Evolutionary conservation across 2,329 filamentous ascomycete species (phyloP), one percentile per base, ranked within the genome.

Genomic region (Aureobasidium sp.): DNA sequence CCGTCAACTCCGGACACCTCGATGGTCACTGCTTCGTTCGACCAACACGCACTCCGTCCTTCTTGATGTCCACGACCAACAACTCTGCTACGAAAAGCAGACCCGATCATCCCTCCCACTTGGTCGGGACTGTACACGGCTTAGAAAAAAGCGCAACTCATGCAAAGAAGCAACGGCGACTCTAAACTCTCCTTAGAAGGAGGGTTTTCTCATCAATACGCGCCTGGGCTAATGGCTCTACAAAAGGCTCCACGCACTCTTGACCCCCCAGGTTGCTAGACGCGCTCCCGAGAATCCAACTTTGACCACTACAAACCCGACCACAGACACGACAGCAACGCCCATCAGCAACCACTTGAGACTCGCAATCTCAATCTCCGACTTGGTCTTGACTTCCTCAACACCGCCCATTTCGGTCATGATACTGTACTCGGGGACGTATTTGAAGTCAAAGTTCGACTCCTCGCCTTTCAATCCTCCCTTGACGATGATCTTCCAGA

Each of bases 371-470:
- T 83, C 81, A 15, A 80, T 70, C 17, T 72, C 72, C 5, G 71
- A 73, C 39, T 68, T 70, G 40, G 68, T 68, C 68, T 74, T 73
- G 33, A 74, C 72, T 65, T 75, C 74, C 45, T 73, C 70, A 52
- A 72, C 71, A 63, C 77, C 72, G 1, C 77, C 77, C 72, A 80
- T 72, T 50, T 78, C 75, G 4, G 80, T 82, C 14, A 78, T 72
- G 9, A 79, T 81, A 54, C 74, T 70, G 54, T 80, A 79, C 65
- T 81, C 75, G 0, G 87, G 87, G 11, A 88, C 76, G 68, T 88
- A 88, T 69, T 90, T 87, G 73, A 91, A 88, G 22, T 87, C 83
- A 68, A 91, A 91, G 9, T 75, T 77, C 1, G 82, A 83, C 67
- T 85, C 80, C 50, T 81, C 77, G 0, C 86, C 78, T 12, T 74